Percentiles rank a stretch among this genome's conserved stretches.
Evolutionary conservation across 176 grass and related monocot species (phyloP).

Genomic region (Oryza nivara): DNA sequence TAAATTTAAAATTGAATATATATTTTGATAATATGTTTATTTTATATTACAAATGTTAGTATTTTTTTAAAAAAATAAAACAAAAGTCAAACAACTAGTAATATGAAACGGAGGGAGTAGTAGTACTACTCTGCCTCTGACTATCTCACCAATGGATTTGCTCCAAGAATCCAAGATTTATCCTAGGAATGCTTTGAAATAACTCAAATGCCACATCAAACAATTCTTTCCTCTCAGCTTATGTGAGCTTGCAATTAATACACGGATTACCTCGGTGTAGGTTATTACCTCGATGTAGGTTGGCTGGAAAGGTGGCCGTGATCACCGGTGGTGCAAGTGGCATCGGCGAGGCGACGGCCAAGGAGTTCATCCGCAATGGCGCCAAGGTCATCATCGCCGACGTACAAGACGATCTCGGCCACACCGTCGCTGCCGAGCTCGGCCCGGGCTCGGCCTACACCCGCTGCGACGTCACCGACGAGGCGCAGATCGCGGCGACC

Average conservation of each 20-base stretch:
- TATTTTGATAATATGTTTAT: no score
- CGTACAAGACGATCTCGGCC: constrained; percentile 39
- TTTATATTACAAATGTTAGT: no score
- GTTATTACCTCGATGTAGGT: constrained; percentile 5
- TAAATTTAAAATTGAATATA: no score
- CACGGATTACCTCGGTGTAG: not conserved
- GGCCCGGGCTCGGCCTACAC: constrained; percentile 18
- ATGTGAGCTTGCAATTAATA: not conserved
- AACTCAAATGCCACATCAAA: no score
- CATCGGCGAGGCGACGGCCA: constrained; percentile 36
- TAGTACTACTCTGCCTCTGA: no score
- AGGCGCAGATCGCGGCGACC: constrained; percentile 31
- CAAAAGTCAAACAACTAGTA: no score
- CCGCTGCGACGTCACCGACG: constrained; percentile 39
- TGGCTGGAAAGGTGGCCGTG: constrained; percentile 48
- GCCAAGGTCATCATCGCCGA: constrained; percentile 46
- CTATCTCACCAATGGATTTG: no score
- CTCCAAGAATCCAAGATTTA: no score
- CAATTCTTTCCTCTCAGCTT: no score
- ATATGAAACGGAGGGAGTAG: no score
- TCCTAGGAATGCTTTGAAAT: no score
- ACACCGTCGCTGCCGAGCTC: constrained; percentile 30
- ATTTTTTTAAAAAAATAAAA: no score
- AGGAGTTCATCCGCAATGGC: constrained; percentile 30
- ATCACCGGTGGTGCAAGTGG: constrained; percentile 47